Percentiles rank a stretch among this genome's conserved stretches.
These are phyloP conservation scores for Diospyros lotus DNA, from an alignment of 148 eudicot species.

Conservation along the genomic window DNA sequence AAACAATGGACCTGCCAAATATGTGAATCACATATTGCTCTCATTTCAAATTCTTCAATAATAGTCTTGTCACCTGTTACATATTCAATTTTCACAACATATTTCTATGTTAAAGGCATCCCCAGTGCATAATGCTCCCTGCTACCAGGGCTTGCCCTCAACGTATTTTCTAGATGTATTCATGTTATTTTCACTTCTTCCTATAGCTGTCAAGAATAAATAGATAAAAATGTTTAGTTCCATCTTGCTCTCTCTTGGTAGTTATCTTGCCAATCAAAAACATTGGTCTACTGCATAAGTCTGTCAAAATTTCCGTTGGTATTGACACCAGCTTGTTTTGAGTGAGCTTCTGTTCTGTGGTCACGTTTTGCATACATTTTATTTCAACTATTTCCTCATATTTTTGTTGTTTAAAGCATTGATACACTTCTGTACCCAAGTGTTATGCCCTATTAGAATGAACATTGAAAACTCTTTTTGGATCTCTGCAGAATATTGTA, in stretches of 20 bases:
- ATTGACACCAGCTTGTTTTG: constrained; percentile 5
- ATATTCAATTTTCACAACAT: too few relatives aligned
- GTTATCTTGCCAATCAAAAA: not conserved
- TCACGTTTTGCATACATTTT: not conserved
- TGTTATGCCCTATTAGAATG: not conserved
- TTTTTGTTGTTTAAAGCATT: not conserved
- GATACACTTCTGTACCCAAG: not conserved
- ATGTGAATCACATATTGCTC: too few relatives aligned
- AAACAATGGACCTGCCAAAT: too few relatives aligned
- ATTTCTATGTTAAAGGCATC: too few relatives aligned
- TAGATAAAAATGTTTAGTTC: too few relatives aligned
- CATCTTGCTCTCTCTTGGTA: constrained; percentile 4
- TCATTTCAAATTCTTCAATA: too few relatives aligned
- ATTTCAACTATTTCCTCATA: not conserved
- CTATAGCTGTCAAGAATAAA: too few relatives aligned
- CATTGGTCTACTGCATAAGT: not conserved
- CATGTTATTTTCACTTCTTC: too few relatives aligned
- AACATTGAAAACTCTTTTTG: not conserved
- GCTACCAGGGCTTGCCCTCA: too few relatives aligned
- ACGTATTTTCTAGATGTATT: too few relatives aligned
- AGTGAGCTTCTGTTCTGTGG: not conserved
- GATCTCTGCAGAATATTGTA: not conserved
- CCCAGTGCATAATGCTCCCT: too few relatives aligned
- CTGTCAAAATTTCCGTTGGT: not conserved
- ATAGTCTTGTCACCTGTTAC: too few relatives aligned